A percentile compares a stretch with the other conserved stretches of the same genome.
phyloP scores from a whole-genome alignment of 2,329 filamentous ascomycete species.

The Nakataea oryzae region DNA sequence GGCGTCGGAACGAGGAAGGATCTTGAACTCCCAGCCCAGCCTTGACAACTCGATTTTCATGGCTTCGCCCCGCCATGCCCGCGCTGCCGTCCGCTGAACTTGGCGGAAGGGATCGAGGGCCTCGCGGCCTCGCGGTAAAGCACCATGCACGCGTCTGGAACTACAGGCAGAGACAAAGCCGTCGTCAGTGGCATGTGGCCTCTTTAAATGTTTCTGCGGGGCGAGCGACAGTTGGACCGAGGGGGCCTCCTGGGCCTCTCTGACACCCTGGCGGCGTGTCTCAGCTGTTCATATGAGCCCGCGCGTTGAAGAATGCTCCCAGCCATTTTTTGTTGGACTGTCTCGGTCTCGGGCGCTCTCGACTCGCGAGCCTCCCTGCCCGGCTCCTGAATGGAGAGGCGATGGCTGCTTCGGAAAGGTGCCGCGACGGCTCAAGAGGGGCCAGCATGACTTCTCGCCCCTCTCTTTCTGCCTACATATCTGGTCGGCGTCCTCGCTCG shows the following conservation, averaged over 20 bases:
- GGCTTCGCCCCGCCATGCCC: background rate
- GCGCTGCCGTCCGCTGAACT: background rate
- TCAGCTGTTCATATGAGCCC: background rate
- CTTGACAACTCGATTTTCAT: background rate
- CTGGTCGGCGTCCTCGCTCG: background rate
- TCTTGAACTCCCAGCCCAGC: background rate
- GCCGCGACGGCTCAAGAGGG: background rate
- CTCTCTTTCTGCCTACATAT: background rate
- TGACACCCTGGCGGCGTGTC: background rate
- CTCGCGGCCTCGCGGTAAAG: background rate
- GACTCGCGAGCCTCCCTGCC: background rate
- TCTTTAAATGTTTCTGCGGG: background rate
- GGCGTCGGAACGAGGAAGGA: background rate
- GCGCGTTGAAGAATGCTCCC: background rate
- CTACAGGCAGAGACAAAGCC: background rate
- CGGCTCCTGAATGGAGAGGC: background rate
- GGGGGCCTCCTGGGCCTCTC: too few species aligned
- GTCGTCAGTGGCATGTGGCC: background rate
- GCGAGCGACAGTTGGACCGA: background rate
- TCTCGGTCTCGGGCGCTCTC: background rate
- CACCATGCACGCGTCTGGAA: background rate
- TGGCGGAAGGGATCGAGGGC: background rate
- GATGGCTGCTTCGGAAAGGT: background rate
- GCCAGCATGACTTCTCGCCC: background rate
- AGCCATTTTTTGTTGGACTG: background rate